These are phyloP conservation scores for Aspergillus clavatus DNA, from an alignment of 2,329 filamentous ascomycete genomes.

Conservation along the genomic window DNA sequence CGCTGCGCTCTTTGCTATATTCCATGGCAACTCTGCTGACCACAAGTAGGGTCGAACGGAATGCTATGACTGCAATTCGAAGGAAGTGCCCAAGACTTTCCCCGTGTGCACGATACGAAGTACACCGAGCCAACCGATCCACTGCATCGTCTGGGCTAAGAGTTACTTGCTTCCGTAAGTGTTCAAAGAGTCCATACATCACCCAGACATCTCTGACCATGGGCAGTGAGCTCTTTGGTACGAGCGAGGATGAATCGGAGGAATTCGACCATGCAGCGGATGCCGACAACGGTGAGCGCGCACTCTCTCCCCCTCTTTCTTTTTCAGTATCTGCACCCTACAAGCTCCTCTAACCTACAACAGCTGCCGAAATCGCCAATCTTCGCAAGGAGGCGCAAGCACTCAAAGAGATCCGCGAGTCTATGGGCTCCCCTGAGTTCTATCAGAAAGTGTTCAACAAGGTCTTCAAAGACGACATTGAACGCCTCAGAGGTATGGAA, in stretches of 20 bases:
- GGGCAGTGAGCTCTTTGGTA: constrained; percentile 74
- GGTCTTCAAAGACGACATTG: constrained; percentile 81
- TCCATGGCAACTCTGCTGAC: constrained; percentile 8
- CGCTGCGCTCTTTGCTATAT: not conserved
- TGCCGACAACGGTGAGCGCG: constrained; percentile 65
- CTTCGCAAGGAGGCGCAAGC: constrained; percentile 78
- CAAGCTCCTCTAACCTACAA: constrained; percentile 15
- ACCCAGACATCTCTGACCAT: constrained; percentile 20
- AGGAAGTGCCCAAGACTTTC: constrained; percentile 86
- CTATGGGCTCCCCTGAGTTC: constrained; percentile 75
- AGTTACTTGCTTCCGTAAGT: constrained; percentile 78
- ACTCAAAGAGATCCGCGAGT: constrained; percentile 73
- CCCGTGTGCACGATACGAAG: constrained; percentile 96
- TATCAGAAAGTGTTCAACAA: constrained; percentile 81
- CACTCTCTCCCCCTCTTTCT: too few species aligned
- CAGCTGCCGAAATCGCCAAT: constrained; percentile 77
- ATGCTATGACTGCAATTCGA: constrained; percentile 91
- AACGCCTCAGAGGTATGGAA: constrained; percentile 76
- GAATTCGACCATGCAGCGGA: constrained; percentile 76
- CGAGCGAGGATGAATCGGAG: constrained; percentile 77
- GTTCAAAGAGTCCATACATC: too few species aligned
- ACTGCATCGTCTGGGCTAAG: constrained; percentile 98
- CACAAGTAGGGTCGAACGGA: constrained; percentile 66
- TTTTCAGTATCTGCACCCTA: not conserved
- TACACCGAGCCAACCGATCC: constrained; percentile 91